A percentile compares a stretch with the other conserved stretches of the same genome.
These are phyloP conservation scores for Fusarium circinatum DNA, from an alignment of 2,329 filamentous ascomycete genomes.

Conservation along the genomic window DNA sequence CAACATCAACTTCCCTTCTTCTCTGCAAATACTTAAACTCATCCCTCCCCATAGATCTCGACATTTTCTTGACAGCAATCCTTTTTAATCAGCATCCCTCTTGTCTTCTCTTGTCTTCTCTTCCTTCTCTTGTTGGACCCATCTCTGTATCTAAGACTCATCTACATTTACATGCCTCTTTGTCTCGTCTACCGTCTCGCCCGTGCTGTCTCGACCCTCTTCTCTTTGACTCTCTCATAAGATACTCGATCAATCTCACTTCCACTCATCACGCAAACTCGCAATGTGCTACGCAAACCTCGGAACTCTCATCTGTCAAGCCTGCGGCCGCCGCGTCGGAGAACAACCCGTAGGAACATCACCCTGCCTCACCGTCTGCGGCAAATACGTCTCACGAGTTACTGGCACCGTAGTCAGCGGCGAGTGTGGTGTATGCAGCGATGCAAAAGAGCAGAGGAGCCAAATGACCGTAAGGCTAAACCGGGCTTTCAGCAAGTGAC, in stretches of 20 bases:
- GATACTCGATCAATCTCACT: neutral
- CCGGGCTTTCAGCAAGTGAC: slow-evolving; percentile 38
- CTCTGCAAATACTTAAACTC: slow-evolving; percentile 13
- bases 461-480: slow-evolving; percentile 37
- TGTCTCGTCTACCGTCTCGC: slow-evolving; percentile 13
- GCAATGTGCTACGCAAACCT: slow-evolving; percentile 42
- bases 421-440: slow-evolving; percentile 42
- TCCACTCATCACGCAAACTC: neutral
- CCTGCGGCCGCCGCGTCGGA: slow-evolving; percentile 39
- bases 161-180: slow-evolving; percentile 25
- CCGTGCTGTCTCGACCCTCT: neutral
- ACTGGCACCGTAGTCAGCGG: slow-evolving; percentile 37
- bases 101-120: neutral
- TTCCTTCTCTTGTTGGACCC: neutral
- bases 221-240: neutral
- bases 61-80: slow-evolving; percentile 2
- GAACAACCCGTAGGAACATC: slow-evolving; percentile 40
- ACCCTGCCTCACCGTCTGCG: slow-evolving; percentile 39
- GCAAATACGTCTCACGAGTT: slow-evolving; percentile 43
- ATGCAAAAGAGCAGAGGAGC: slow-evolving; percentile 36
- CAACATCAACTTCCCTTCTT: neutral
- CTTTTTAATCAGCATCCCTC: neutral
- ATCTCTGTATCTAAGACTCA: slow-evolving; percentile 22
- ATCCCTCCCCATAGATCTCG: neutral
- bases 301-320: slow-evolving; percentile 37